Conservation (phyloP, 2,329 filamentous ascomycete species). For the Apiospora kogelbergensis region DNA sequence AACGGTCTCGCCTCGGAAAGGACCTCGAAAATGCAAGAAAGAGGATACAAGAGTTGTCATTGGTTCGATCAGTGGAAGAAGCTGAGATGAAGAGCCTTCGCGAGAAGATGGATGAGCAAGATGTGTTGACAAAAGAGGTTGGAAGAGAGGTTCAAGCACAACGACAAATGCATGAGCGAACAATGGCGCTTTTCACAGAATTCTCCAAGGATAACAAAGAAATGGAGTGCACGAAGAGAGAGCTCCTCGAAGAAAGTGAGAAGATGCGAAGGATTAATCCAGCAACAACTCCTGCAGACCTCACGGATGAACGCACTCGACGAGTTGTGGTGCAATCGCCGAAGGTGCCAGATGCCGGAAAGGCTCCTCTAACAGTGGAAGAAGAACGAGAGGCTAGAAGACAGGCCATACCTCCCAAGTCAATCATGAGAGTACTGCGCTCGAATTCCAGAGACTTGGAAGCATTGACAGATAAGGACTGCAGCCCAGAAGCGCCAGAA, state of each 20-base stretch:
- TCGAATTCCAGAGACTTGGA: not conserved
- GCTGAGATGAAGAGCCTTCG: not conserved
- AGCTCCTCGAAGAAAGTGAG: not conserved
- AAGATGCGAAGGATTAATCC: not conserved
- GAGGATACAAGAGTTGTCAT: slow-evolving; percentile 7
- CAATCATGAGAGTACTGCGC: slow-evolving; percentile 12
- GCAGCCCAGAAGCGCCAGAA: not conserved
- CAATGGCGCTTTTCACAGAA: not conserved
- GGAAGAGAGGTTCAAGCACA: not conserved
- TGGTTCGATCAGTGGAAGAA: not conserved
- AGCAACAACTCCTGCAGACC: not conserved
- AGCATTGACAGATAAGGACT: not conserved
- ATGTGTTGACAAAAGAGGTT: not conserved
- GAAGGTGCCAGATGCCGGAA: not conserved
- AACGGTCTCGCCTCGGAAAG: not conserved
- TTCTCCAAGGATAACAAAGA: not conserved
- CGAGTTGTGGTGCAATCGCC: slow-evolving; percentile 12
- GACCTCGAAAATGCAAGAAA: slow-evolving; percentile 3
- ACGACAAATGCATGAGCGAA: not conserved
- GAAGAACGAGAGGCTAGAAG: slow-evolving; percentile 12
- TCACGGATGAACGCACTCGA: not conserved
- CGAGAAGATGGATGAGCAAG: not conserved
- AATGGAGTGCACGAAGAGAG: not conserved
- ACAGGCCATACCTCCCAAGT: slow-evolving; percentile 3
- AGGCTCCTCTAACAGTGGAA: not conserved